Evolutionary conservation across 2,329 filamentous ascomycete species (phyloP), one percentile per base, ranked within the genome.

Genomic region (Cytospora schulzeri): DNA sequence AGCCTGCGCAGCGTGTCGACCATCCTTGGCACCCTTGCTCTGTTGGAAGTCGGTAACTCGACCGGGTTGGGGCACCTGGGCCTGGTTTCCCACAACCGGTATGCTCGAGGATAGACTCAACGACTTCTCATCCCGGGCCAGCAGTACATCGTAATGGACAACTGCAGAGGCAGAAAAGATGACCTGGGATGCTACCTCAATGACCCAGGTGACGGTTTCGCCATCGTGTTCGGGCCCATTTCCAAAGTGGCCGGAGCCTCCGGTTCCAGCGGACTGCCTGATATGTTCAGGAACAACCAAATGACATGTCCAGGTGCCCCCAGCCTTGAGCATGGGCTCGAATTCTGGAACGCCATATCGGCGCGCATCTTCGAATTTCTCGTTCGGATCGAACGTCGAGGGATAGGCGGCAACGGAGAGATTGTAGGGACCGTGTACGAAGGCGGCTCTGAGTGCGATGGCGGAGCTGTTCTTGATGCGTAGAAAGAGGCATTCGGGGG

Each of bases 291-390:
- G 94, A 0, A 99, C 88, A 6, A 87, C 82, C 68, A 99, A 84
- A 72, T 88, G 87, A 64, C 92, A 91, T 71, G 88, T 86, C 91
- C 93, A 99, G 54, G 85, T 88, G 8, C 92, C 93, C 33, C 93
- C 95, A 11, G 95, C 93, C 81, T 98, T 98, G 73, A 99, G 85
- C 81, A 97, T 94, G 55, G 95, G 94, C 78, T 99, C 95, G 73
- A 95, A 99, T 71, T 96, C 91, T 19, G 95, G 95, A 1, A 90
- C 84, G 55, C 91, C 92, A 78, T 93, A 88, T 60, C 83, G 82
- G 60, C 88, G 85, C 1, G 89, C 84, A 59, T 89, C 83, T 64
- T 88, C 85, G 70, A 91, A 88, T 74, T 92, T 93, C 69, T 83
- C 81, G 77, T 97, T 93, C 2, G 94, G 92, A 71, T 93, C 85